Percentiles rank a stretch among this genome's conserved stretches.
Evolutionary conservation across 1,284 basidiomycete genomes (phyloP).

Genomic region (Uromyces viciae-fabae): DNA sequence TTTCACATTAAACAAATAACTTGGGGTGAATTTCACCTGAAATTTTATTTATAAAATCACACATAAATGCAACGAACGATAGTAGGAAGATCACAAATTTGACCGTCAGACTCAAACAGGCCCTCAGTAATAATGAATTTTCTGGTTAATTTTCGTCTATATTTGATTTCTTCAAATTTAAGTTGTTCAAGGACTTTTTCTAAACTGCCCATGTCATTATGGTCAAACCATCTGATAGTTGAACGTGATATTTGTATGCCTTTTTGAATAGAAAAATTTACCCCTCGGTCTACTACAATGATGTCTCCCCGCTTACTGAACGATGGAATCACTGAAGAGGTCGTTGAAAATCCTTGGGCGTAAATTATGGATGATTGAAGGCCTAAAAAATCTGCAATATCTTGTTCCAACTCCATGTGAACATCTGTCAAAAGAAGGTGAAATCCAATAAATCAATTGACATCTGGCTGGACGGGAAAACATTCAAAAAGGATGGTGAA

Average conservation of each 20-base stretch:
- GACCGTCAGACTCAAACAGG: conserved; percentile 90
- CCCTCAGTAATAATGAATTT: conserved; percentile 97
- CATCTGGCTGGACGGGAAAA: conserved; percentile 24
- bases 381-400: conserved; percentile 85
- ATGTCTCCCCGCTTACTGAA: conserved; percentile 98
- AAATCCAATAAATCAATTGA: neutral
- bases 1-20: neutral
- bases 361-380: conserved; percentile 87
- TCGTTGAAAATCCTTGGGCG: conserved; percentile 86
- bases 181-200: conserved; percentile 79
- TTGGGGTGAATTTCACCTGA: neutral
- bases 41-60: neutral
- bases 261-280: conserved; percentile 94
- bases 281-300: conserved; percentile 91
- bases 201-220: conserved; percentile 86
- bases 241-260: conserved; percentile 94
- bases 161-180: conserved; percentile 81
- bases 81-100: conserved; percentile 82
- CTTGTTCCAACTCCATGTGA: conserved; percentile 80
- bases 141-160: conserved; percentile 73
- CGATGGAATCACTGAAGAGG: conserved; percentile 90
- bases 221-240: conserved; percentile 90
- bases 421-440: conserved; percentile 64
- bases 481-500: conserved; percentile 38
- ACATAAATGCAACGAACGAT: conserved; percentile 63